Conservation (phyloP, 1,284 basidiomycete species). For the Ceratobasidium sp. region DNA sequence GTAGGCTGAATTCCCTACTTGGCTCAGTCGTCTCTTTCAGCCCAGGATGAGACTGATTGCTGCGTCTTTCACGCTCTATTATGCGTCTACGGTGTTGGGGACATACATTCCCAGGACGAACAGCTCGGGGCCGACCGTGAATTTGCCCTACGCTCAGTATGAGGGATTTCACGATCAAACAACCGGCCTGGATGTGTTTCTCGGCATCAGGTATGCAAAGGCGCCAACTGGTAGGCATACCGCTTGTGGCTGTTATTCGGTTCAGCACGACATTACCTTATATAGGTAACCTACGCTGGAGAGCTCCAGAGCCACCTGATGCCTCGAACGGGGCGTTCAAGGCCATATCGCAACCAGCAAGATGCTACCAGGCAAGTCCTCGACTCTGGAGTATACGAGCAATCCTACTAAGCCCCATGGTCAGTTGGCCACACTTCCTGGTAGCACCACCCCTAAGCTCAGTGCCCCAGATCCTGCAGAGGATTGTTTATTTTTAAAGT, state of each 20-base stretch:
- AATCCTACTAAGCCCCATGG: not conserved
- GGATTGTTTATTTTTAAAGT: slow-evolving; percentile 35
- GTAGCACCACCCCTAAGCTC: not conserved
- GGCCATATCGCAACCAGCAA: slow-evolving; percentile 25
- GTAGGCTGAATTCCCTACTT: not conserved
- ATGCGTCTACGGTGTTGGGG: not conserved
- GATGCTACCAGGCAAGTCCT: slow-evolving; percentile 29
- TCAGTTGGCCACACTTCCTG: slow-evolving; percentile 8
- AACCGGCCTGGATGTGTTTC: slow-evolving; percentile 18
- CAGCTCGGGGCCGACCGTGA: not conserved
- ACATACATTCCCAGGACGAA: not conserved
- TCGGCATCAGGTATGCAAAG: slow-evolving; percentile 20
- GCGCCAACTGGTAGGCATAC: slow-evolving; percentile 18
- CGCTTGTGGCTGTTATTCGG: too few relatives aligned
- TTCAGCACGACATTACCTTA: not conserved
- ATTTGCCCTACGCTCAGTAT: slow-evolving; percentile 12
- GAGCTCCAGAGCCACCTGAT: slow-evolving; percentile 10
- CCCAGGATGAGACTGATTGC: slow-evolving; percentile 1
- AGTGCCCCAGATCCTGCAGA: slow-evolving; percentile 22
- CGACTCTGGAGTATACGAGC: not conserved
- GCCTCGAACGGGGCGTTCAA: not conserved
- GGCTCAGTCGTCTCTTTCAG: not conserved
- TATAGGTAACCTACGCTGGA: slow-evolving; percentile 23
- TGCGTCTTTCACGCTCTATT: not conserved
- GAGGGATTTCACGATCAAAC: slow-evolving; percentile 19